Evolutionary conservation across 805 yeast genomes (phyloP), one percentile per base, ranked within the genome.

Genomic region (Ogataea allantospora): DNA sequence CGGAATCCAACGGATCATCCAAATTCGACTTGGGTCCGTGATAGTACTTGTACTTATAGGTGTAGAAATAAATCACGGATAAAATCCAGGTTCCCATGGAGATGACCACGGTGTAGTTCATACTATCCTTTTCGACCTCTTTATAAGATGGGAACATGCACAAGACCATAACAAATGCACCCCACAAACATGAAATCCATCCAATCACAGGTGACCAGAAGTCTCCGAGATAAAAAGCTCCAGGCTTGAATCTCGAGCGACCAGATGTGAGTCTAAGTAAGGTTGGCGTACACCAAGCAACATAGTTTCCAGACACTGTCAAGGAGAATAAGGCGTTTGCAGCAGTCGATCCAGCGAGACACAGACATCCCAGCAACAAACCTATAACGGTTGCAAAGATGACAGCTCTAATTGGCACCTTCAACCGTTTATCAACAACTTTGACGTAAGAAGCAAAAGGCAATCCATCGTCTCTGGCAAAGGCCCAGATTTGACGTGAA

Each of bases 401-500:
- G 28, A 80, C 73, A 2, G 89, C 88, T 48, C 79, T 68, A 17
- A 80, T 57, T 10, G 93, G 91, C 18, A 79, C 83, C n/a, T 71
- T 66, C 25, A 73, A 61, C 42, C 58, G 69, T 36, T 73, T 67
- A 50, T 81, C 66, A 29, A 83, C 84, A 27, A 65, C 72, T 47
- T 79, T 77, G 45, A 83, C 68, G 51, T 65, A 65, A 27, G 67
- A 59, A 10, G 80, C 70, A 43, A 79, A 65, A 6, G 89, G 89
- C 41, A 83, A 67, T 10, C 88, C 88, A 51, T 80, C 78, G 57
- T 83, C 91, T 63, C 91, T 21, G 23, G 23, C 23, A 7, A 81
- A 79, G 1, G 88, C 86, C 78, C 83, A 82, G 33, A 79, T 69
- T 57, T 80, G 88, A 59, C 88, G 71, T 4, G 85, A 78, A 6